A percentile compares a stretch with the other conserved stretches of the same genome.
phyloP scores from a whole-genome alignment of 2,329 filamentous ascomycete genomes.

The Rutstroemia sp. region DNA sequence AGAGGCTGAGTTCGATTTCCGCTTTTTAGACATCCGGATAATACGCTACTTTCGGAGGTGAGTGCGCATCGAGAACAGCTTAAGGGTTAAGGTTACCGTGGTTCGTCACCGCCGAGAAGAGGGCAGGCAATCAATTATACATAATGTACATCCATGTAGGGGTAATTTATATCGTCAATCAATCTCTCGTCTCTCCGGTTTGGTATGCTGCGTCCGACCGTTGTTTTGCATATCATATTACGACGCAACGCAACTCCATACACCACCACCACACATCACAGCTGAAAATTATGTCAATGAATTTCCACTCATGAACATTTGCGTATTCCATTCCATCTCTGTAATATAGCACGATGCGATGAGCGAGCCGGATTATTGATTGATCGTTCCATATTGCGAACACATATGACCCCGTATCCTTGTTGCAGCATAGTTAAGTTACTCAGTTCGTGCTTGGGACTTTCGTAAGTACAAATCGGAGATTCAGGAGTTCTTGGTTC shows the following conservation, averaged over 20 bases:
- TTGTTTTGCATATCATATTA: not conserved
- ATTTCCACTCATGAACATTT: not conserved
- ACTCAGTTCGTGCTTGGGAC: no score
- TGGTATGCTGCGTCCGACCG: conserved; percentile 2
- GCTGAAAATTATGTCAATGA: not conserved
- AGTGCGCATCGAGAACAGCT: not conserved
- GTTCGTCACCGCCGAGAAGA: not conserved
- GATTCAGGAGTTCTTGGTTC: not conserved
- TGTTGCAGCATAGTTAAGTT: not conserved
- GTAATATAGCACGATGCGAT: not conserved
- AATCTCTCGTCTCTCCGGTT: conserved; percentile 1
- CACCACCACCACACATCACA: not conserved
- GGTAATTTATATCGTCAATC: not conserved
- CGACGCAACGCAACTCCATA: no score
- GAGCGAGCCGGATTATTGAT: not conserved
- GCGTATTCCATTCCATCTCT: not conserved
- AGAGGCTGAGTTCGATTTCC: not conserved
- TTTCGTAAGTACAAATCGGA: not conserved
- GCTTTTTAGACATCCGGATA: not conserved
- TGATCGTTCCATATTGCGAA: not conserved
- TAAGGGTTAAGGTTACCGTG: not conserved
- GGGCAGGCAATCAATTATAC: not conserved
- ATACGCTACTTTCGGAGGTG: not conserved
- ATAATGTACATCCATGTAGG: not conserved
- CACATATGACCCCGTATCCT: not conserved